phyloP scores from a whole-genome alignment of 2,329 filamentous ascomycete species.

The Mycosphaerella sp. region DNA sequence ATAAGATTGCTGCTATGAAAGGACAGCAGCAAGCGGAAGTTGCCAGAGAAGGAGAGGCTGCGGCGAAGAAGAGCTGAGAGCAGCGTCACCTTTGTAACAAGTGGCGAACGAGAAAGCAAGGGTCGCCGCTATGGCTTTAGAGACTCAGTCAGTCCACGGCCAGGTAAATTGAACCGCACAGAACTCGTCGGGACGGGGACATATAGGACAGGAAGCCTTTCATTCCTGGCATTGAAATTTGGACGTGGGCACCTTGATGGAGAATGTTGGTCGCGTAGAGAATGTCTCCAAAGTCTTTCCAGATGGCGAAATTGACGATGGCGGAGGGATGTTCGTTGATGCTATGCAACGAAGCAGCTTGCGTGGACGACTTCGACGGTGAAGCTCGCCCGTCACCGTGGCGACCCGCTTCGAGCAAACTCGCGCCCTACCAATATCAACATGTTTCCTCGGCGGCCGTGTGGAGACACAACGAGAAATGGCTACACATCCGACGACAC shows the following conservation, averaged over 20 bases:
- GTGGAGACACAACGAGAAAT: not conserved
- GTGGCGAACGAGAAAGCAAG: not conserved
- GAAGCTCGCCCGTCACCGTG: constrained; percentile 1
- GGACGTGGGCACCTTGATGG: no score
- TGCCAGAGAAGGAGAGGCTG: not conserved
- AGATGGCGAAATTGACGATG: no score
- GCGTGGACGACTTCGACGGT: not conserved
- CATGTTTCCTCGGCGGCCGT: not conserved
- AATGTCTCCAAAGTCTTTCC: no score
- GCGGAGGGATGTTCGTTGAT: no score
- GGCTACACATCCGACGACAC: not conserved
- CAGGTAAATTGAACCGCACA: no score
- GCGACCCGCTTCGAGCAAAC: constrained; percentile 2
- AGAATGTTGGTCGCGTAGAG: no score
- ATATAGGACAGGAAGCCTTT: no score
- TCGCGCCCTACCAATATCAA: not conserved
- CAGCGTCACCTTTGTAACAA: not conserved
- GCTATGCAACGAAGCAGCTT: no score
- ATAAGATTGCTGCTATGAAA: constrained; percentile 56
- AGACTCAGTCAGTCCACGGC: no score
- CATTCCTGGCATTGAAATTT: no score
- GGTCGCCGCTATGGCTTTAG: not conserved
- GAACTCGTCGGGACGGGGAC: no score
- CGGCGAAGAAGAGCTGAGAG: not conserved
- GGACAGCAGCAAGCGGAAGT: constrained; percentile 15